Conservation (phyloP, 257 asterid species). For the Thymus quinquecostatus region DNA sequence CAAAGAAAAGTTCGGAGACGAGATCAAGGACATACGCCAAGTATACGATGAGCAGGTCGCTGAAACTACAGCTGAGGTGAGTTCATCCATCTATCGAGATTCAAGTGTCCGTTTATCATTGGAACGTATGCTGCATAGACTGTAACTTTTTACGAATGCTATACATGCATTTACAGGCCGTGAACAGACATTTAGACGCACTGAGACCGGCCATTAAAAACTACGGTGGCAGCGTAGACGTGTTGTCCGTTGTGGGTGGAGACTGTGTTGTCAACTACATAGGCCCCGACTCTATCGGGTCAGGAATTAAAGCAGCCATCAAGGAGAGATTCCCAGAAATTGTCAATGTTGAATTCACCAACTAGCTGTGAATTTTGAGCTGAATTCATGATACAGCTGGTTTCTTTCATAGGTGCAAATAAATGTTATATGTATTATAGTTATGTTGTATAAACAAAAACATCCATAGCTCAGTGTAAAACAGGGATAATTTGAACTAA, state of each 20-base stretch:
- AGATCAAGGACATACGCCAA: constrained; percentile 78
- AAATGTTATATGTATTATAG: background rate
- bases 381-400: background rate
- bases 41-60: constrained; percentile 51
- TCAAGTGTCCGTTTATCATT: background rate
- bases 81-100: constrained; percentile 13
- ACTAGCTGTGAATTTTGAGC: constrained; percentile 33
- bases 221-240: constrained; percentile 83
- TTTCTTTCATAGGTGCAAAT: background rate
- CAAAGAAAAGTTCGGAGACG: constrained; percentile 87
- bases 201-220: constrained; percentile 90
- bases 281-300: constrained; percentile 87
- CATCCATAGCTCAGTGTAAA: background rate
- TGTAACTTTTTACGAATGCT: background rate
- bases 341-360: constrained; percentile 60
- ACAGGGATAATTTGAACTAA: background rate
- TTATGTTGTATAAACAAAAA: background rate
- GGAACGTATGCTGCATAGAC: background rate
- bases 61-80: constrained; percentile 67
- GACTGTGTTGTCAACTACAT: constrained; percentile 64
- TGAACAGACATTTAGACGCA: constrained; percentile 73
- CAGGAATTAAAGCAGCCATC: constrained; percentile 90
- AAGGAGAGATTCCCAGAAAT: constrained; percentile 90
- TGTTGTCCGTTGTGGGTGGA: constrained; percentile 64
- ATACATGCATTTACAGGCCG: constrained; percentile 54